Percentiles rank a stretch among this genome's conserved stretches.
phyloP scores from a whole-genome alignment of 495 filamentous ascomycete species.

The Amphirosellinia nigrospora region DNA sequence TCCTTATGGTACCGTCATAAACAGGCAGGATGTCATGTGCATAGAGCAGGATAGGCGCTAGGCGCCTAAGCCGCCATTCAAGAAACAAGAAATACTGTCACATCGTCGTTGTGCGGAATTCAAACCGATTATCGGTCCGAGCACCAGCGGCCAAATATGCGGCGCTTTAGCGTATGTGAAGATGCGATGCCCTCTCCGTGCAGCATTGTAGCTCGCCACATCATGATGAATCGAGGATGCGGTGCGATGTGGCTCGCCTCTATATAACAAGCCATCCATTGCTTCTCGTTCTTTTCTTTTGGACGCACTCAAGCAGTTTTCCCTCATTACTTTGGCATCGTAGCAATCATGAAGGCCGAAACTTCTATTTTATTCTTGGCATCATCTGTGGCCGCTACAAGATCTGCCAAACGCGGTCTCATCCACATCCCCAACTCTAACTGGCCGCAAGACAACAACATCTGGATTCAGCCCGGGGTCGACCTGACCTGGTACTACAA shows the following conservation, averaged over 20 bases:
- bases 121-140: not conserved
- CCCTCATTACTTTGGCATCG: not conserved
- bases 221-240: not conserved
- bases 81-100: no score
- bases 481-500: constrained; percentile 1
- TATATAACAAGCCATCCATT: not conserved
- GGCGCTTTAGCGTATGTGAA: not conserved
- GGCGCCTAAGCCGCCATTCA: not conserved
- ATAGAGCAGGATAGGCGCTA: not conserved
- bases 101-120: not conserved
- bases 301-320: not conserved
- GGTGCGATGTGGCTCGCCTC: not conserved
- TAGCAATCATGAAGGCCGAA: not conserved
- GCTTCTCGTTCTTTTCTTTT: not conserved
- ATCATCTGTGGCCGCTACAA: not conserved
- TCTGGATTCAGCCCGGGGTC: not conserved
- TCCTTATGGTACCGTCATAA: not conserved
- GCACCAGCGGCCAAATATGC: not conserved
- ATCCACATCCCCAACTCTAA: not conserved
- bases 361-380: not conserved
- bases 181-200: not conserved
- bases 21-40: not conserved
- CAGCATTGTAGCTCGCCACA: not conserved
- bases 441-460: not conserved
- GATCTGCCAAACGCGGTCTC: not conserved